Evolutionary conservation across 306 rosid species (phyloP).

Genomic region (Begonia fuchsioides): DNA sequence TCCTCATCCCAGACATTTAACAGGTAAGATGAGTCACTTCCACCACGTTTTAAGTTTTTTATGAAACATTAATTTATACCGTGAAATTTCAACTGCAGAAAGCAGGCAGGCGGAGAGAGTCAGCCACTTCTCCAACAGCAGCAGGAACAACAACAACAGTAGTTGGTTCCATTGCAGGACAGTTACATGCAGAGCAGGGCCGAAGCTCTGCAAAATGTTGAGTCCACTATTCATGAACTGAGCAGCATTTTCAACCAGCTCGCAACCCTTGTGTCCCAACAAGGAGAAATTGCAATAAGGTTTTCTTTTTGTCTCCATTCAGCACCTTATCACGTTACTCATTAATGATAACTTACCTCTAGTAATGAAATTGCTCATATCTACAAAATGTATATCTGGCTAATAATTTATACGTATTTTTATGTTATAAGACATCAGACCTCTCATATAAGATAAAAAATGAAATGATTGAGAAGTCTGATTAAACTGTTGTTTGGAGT

Average conservation of each 20-base stretch:
- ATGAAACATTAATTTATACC: not conserved
- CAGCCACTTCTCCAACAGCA: slow-evolving; percentile 55
- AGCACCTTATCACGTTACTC: not conserved
- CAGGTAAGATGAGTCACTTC: slow-evolving; percentile 26
- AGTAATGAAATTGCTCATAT: too few species aligned
- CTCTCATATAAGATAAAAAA: too few species aligned
- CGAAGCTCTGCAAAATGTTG: slow-evolving; percentile 94
- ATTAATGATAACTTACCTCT: too few species aligned
- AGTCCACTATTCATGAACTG: slow-evolving; percentile 94
- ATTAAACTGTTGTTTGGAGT: too few species aligned
- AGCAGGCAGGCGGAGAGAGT: slow-evolving; percentile 75
- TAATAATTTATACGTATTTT: too few species aligned
- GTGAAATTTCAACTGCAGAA: slow-evolving; percentile 20
- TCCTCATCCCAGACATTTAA: slow-evolving; percentile 44
- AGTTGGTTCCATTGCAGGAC: slow-evolving; percentile 83
- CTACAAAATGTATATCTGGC: too few species aligned
- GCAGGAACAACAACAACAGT: slow-evolving; percentile 61
- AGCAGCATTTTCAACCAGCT: slow-evolving; percentile 88
- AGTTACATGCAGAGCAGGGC: slow-evolving; percentile 96
- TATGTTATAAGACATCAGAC: too few species aligned
- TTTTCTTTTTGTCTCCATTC: slow-evolving; percentile 17
- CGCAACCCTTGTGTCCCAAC: slow-evolving; percentile 92
- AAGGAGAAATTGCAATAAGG: slow-evolving; percentile 97
- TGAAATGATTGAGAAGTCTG: too few species aligned
- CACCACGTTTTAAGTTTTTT: not conserved